A percentile compares a stretch with the other conserved stretches of the same genome.
Conservation (phyloP, 306 rosid species). For the Gillenia trifoliata region DNA sequence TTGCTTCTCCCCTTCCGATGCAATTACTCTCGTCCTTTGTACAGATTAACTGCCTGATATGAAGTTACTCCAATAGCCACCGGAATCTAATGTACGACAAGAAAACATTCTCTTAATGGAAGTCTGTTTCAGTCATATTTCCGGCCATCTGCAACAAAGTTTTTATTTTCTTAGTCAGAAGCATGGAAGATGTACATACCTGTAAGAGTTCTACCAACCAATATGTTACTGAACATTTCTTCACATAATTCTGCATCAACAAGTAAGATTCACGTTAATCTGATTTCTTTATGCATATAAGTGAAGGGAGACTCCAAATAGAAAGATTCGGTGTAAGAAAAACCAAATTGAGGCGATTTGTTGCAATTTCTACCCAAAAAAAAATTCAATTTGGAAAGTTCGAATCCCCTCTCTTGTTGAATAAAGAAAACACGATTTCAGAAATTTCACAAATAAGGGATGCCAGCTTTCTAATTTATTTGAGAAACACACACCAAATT, state of each 20-base stretch:
- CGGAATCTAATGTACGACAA: conserved; percentile 45
- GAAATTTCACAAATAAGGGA: no score
- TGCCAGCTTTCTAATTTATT: no score
- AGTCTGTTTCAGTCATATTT: conserved; percentile 28
- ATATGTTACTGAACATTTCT: conserved; percentile 41
- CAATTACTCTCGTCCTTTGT: conserved; percentile 54
- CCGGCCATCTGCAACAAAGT: neutral
- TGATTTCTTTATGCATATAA: neutral
- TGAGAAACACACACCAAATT: no score
- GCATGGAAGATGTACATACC: conserved; percentile 27
- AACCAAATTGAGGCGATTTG: no score
- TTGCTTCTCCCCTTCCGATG: conserved; percentile 52
- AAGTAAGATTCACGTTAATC: conserved; percentile 12
- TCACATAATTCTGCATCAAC: conserved; percentile 37
- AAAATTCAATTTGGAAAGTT: no score
- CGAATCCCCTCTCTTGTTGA: no score
- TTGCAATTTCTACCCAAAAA: no score
- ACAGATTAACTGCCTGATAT: conserved; percentile 53
- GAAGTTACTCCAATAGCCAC: conserved; percentile 57
- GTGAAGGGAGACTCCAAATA: no score
- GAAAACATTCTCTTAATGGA: conserved; percentile 5
- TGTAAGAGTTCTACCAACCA: conserved; percentile 52
- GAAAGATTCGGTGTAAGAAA: neutral
- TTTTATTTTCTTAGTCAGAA: neutral
- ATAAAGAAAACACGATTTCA: no score